Conservation (phyloP, 2,329 filamentous ascomycete genomes). For the Bipolaris cookei region DNA sequence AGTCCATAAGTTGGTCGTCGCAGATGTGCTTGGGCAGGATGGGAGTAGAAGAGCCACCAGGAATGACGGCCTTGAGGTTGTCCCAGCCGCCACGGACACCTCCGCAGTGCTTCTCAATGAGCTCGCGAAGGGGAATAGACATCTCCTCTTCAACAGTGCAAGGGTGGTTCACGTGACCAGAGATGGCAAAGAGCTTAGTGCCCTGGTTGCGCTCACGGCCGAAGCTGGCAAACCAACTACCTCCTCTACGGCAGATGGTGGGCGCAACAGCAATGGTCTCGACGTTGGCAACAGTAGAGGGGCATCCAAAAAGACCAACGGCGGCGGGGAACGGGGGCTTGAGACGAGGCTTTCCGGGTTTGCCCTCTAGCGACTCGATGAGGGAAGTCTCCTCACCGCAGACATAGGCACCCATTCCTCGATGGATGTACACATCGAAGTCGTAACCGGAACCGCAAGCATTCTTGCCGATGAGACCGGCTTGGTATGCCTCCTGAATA, state of each 20-base stretch:
- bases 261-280: slow-evolving; percentile 95
- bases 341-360: slow-evolving; percentile 96
- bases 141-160: slow-evolving; percentile 99
- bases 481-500: slow-evolving; percentile 97
- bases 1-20: slow-evolving; percentile 98
- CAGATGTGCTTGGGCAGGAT: slow-evolving; percentile 90
- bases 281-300: slow-evolving; percentile 96
- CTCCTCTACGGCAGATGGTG: slow-evolving; percentile 92
- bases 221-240: slow-evolving; percentile 90
- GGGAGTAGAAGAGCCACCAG: slow-evolving; percentile 94
- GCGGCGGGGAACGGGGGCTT: slow-evolving; percentile 99
- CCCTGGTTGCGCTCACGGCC: slow-evolving; percentile 95
- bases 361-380: slow-evolving; percentile 97
- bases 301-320: slow-evolving; percentile 96
- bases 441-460: slow-evolving; percentile 96
- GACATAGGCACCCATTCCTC: slow-evolving; percentile 95
- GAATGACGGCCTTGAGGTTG: slow-evolving; percentile 93
- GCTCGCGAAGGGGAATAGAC: slow-evolving; percentile 93
- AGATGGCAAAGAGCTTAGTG: slow-evolving; percentile 98
- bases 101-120: slow-evolving; percentile 98
- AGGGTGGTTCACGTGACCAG: slow-evolving; percentile 98
- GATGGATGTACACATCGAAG: slow-evolving; percentile 96
- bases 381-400: slow-evolving; percentile 98
- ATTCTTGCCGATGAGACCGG: slow-evolving; percentile 96
- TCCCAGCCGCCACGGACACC: slow-evolving; percentile 97